Conservation (phyloP, 2,329 filamentous ascomycete species). For the Colletotrichum tamarilloi region DNA sequence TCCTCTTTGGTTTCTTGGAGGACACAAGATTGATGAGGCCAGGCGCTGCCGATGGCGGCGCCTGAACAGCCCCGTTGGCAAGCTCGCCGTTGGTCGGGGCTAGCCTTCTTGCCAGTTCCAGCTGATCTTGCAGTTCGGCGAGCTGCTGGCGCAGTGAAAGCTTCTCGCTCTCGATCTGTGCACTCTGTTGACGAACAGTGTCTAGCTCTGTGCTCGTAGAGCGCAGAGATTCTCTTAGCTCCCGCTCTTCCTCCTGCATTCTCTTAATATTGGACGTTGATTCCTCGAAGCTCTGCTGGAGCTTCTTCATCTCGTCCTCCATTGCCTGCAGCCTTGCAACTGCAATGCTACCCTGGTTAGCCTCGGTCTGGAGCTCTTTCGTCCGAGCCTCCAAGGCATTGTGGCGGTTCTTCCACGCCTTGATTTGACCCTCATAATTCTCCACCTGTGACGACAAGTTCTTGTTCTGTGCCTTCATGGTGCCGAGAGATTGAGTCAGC, state of each 20-base stretch:
- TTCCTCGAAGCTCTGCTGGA: conserved; percentile 90
- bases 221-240: conserved; percentile 84
- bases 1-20: conserved; percentile 95
- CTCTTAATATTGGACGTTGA: conserved; percentile 91
- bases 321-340: conserved; percentile 90
- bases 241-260: conserved; percentile 93
- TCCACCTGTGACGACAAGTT: conserved; percentile 87
- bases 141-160: conserved; percentile 87
- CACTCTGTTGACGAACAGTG: conserved; percentile 78
- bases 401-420: conserved; percentile 93
- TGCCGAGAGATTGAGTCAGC: conserved; percentile 91
- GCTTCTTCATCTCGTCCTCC: conserved; percentile 94
- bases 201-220: conserved; percentile 85
- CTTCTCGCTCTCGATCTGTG: conserved; percentile 86
- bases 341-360: conserved; percentile 96
- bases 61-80: conserved; percentile 52
- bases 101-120: conserved; percentile 85
- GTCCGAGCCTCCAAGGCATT: conserved; percentile 89
- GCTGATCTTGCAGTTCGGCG: conserved; percentile 88
- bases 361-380: conserved; percentile 95
- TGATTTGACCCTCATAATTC: conserved; percentile 95
- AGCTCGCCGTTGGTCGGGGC: conserved; percentile 77
- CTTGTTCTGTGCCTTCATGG: conserved; percentile 96
- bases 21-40: conserved; percentile 97
- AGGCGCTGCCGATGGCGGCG: conserved; percentile 66